Evolutionary conservation across 2,329 filamentous ascomycete genomes (phyloP).

Genomic region (Gnomoniopsis sp.): DNA sequence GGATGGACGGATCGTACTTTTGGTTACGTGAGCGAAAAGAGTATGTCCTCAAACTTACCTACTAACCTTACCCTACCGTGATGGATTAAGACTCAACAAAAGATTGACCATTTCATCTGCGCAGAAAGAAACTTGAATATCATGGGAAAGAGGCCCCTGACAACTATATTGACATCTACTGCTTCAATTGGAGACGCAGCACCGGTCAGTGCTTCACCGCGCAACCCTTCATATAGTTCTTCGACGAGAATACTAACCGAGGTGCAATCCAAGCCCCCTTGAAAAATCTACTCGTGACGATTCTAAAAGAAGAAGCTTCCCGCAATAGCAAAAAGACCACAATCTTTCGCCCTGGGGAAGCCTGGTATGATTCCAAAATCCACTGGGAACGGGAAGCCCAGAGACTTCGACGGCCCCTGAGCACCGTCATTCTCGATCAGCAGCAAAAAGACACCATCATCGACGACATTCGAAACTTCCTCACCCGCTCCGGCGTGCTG

Average conservation of each 20-base stretch:
- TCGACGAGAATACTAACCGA: no score
- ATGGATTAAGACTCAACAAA: not conserved
- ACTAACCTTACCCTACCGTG: no score
- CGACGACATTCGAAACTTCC: constrained; percentile 10
- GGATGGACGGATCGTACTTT: constrained; percentile 9
- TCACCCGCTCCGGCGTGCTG: constrained; percentile 5
- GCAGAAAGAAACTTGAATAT: constrained; percentile 7
- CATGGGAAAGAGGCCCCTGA: constrained; percentile 22
- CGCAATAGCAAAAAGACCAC: constrained; percentile 6
- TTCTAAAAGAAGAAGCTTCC: constrained; percentile 10
- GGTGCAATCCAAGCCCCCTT: constrained; percentile 5
- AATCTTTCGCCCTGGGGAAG: not conserved
- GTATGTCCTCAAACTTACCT: not conserved
- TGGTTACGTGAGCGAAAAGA: constrained; percentile 14
- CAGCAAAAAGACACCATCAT: constrained; percentile 10
- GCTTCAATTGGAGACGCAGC: constrained; percentile 14
- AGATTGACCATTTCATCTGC: not conserved
- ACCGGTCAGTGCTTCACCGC: not conserved
- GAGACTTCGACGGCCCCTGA: constrained; percentile 2
- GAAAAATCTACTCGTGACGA: constrained; percentile 9
- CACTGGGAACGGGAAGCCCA: not conserved
- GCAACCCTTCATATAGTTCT: no score
- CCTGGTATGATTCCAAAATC: not conserved
- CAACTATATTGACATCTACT: constrained; percentile 24
- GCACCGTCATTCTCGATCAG: constrained; percentile 10